Evolutionary conservation across 495 filamentous ascomycete species (phyloP).

Genomic region (Xylaria intraflava): DNA sequence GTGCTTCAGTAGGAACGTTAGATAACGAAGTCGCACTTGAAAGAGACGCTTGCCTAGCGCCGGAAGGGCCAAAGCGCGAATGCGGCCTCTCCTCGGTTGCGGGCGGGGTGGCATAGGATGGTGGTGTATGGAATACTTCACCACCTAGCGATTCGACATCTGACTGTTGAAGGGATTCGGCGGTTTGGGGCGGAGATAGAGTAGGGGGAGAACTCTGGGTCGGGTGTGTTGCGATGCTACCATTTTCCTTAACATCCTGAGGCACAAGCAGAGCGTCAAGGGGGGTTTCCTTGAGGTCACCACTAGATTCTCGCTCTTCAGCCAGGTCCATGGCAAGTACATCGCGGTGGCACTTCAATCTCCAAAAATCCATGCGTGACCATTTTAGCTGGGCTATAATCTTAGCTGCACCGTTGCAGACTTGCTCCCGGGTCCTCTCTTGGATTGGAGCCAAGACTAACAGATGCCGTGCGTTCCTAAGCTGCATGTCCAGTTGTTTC

Average conservation of each 20-base stretch:
- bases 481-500: constrained; percentile 69
- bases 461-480: constrained; percentile 89
- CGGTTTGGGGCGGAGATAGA: constrained; percentile 24
- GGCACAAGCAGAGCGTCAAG: constrained; percentile 18
- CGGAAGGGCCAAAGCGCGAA: constrained; percentile 31
- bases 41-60: constrained; percentile 35
- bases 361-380: constrained; percentile 90
- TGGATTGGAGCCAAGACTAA: constrained; percentile 84
- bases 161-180: constrained; percentile 20
- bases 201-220: constrained; percentile 28
- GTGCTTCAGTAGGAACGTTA: constrained; percentile 21
- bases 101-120: constrained; percentile 36
- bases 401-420: constrained; percentile 75
- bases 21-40: constrained; percentile 35
- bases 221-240: constrained; percentile 18
- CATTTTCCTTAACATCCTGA: constrained; percentile 25
- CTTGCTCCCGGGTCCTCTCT: constrained; percentile 74
- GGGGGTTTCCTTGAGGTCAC: constrained; percentile 24
- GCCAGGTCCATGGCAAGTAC: constrained; percentile 79
- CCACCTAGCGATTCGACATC: constrained; percentile 32
- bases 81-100: constrained; percentile 49
- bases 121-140: constrained; percentile 43
- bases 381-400: constrained; percentile 89
- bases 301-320: constrained; percentile 54
- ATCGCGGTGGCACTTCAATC: constrained; percentile 81